Base-by-base conservation (phyloP, 192 early-diverging fungal species). In the Coemansia sp. region DNA sequence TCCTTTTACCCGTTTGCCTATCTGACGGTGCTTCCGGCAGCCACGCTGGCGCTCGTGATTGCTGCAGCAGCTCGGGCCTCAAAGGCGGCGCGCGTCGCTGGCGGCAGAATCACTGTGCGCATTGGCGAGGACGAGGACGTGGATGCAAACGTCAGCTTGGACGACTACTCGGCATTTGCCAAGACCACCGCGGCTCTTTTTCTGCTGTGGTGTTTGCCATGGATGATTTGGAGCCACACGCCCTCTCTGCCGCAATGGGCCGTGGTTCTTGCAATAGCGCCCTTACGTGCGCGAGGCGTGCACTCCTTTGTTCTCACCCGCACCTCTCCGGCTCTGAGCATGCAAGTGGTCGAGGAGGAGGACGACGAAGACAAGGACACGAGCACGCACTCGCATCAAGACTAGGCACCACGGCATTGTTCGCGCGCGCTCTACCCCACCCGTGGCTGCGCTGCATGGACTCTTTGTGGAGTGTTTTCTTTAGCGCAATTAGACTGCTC, bases 151-250 rank as follows among this genome's bases (percentile, higher is more conserved):
- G 58, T 68, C 45, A 30, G 41, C 39, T 33, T 51, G 22, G 53
- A 35, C 23, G 23, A 43, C 33, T 68, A 61, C 41, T 40, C 25
- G 19, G 26, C 40, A 14, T 68, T 68, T 31, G 31, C 58, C 17
- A 15, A 36, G 14, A 32, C 14, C 15, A 19, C 36, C 2, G 58
- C 58, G 7, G 48, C 31, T 0, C 42, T 68, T 14, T 42, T 31
- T 43, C 25, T 55, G 41, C 22, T 60, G 21, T 56, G 50, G 31
- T 52, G 57, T 33, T 17, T 68, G 22, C 65, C 65, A 8, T 68
- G 65, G 65, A 22, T 60, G 37, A 3, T 60, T 29, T 49, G 46
- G 64, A 42, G 29, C 30, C 51, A 67, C 38, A 30, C 51, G n/a
- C 57, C 34, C 9, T 3, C 19, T 19, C 57, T 42, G 36, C 25